phyloP scores from a whole-genome alignment of 768 basidiomycete genomes.

The Boletus sp. region DNA sequence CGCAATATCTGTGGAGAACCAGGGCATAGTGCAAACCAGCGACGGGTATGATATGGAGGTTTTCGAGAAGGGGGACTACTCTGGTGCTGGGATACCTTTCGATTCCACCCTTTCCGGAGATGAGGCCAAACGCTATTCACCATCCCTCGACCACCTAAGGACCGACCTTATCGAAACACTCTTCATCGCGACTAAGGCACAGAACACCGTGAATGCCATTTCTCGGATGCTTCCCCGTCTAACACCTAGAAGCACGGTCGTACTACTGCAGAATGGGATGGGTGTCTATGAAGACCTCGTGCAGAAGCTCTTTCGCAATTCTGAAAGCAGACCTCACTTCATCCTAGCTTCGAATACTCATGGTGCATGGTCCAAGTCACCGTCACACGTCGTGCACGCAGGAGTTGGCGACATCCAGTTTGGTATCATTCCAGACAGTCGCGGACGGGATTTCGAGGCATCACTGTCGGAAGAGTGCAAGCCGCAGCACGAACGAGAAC shows the following conservation, averaged over 20 bases:
- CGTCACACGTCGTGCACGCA: conserved; percentile 61
- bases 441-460: conserved; percentile 61
- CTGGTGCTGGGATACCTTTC: conserved; percentile 20
- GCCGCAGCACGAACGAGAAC: conserved; percentile 37
- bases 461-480: conserved; percentile 37
- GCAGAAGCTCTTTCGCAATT: conserved; percentile 64
- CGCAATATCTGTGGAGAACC: conserved; percentile 46
- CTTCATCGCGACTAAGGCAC: conserved; percentile 79
- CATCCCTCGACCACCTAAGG: conserved; percentile 12
- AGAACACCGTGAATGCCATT: conserved; percentile 58
- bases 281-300: conserved; percentile 83
- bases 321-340: conserved; percentile 74
- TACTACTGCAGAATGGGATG: conserved; percentile 94
- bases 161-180: conserved; percentile 62
- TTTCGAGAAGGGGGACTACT: conserved; percentile 32
- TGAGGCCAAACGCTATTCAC: conserved; percentile 13
- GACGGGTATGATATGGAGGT: conserved; percentile 51
- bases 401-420: conserved; percentile 73
- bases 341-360: conserved; percentile 82
- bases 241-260: conserved; percentile 68
- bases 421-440: conserved; percentile 70
- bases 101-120: conserved; percentile 12
- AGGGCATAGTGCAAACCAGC: conserved; percentile 42
- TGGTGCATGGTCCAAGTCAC: conserved; percentile 58
- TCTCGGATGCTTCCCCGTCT: conserved; percentile 59